Evolutionary conservation across 2,329 filamentous ascomycete species (phyloP).

Genomic region (Cladosporium halotolerans): DNA sequence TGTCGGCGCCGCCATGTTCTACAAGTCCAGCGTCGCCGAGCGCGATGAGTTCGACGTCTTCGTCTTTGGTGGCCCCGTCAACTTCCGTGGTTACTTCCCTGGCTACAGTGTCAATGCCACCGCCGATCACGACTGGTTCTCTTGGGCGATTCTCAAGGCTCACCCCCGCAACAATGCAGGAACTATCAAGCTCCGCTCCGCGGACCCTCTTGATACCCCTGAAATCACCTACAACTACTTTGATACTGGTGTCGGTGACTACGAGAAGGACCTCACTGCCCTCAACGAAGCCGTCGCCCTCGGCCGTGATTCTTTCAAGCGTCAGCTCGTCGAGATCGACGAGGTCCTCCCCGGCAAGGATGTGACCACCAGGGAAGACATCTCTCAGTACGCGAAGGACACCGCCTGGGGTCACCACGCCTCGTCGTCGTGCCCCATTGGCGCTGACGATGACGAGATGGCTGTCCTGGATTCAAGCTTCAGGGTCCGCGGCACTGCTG

Average conservation of each 20-base stretch:
- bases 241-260: slow-evolving; percentile 39
- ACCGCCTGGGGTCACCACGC: slow-evolving; percentile 55
- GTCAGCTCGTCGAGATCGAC: slow-evolving; percentile 29
- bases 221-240: slow-evolving; percentile 58
- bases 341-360: slow-evolving; percentile 39
- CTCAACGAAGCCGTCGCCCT: slow-evolving; percentile 51
- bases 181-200: slow-evolving; percentile 53
- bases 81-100: slow-evolving; percentile 52
- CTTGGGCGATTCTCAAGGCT: slow-evolving; percentile 53
- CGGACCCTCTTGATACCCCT: slow-evolving; percentile 59
- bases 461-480: slow-evolving; percentile 54
- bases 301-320: slow-evolving; percentile 37
- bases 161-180: slow-evolving; percentile 58
- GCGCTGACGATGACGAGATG: slow-evolving; percentile 46
- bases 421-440: slow-evolving; percentile 51
- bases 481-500: slow-evolving; percentile 49
- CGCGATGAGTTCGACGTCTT: slow-evolving; percentile 49
- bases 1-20: slow-evolving; percentile 45
- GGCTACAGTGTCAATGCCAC: slow-evolving; percentile 45
- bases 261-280: slow-evolving; percentile 42
- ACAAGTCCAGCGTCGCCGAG: slow-evolving; percentile 33
- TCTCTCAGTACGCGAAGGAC: slow-evolving; percentile 45
- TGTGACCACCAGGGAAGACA: slow-evolving; percentile 37
- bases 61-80: slow-evolving; percentile 49
- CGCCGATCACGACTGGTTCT: slow-evolving; percentile 39